Percentiles rank a stretch among this genome's conserved stretches.
Evolutionary conservation across 768 basidiomycete genomes (phyloP).

Genomic region (Lyophyllum decastes): DNA sequence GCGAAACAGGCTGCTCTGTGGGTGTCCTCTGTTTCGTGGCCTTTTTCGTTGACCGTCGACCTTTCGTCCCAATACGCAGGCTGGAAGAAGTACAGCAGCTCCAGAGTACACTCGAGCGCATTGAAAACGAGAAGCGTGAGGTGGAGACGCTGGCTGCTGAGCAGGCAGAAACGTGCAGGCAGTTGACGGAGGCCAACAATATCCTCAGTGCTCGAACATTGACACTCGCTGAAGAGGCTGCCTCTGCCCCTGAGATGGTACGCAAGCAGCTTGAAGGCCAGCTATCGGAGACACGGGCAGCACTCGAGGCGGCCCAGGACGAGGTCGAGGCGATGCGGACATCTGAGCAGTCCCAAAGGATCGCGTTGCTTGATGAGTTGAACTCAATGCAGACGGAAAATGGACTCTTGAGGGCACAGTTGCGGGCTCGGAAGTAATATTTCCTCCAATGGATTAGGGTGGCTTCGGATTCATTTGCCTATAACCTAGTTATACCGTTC

Average conservation of each 20-base stretch:
- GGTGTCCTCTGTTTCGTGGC: conserved; percentile 21
- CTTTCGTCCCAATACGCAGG: conserved; percentile 33
- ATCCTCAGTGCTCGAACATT: conserved; percentile 72
- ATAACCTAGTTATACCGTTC: background rate
- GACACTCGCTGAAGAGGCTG: conserved; percentile 69
- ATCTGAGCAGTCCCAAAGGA: conserved; percentile 79
- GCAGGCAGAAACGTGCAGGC: conserved; percentile 71
- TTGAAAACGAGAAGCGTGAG: conserved; percentile 62
- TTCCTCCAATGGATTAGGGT: background rate
- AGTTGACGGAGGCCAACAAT: conserved; percentile 81
- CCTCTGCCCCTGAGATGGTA: conserved; percentile 54
- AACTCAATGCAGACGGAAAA: conserved; percentile 85
- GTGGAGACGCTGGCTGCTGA: conserved; percentile 69
- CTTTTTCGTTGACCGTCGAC: conserved; percentile 7
- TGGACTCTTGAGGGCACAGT: conserved; percentile 63
- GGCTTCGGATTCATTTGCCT: background rate
- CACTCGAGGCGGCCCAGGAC: conserved; percentile 63
- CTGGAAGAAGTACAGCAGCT: conserved; percentile 67
- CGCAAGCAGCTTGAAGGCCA: conserved; percentile 66
- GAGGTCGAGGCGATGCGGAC: conserved; percentile 68
- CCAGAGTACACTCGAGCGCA: conserved; percentile 60
- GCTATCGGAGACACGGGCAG: conserved; percentile 58
- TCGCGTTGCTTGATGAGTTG: conserved; percentile 86
- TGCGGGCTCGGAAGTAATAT: conserved; percentile 56
- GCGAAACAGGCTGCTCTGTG: conserved; percentile 60